phyloP scores from a whole-genome alignment of 352 stramenopile species.

The Globisporangium irregulare region DNA sequence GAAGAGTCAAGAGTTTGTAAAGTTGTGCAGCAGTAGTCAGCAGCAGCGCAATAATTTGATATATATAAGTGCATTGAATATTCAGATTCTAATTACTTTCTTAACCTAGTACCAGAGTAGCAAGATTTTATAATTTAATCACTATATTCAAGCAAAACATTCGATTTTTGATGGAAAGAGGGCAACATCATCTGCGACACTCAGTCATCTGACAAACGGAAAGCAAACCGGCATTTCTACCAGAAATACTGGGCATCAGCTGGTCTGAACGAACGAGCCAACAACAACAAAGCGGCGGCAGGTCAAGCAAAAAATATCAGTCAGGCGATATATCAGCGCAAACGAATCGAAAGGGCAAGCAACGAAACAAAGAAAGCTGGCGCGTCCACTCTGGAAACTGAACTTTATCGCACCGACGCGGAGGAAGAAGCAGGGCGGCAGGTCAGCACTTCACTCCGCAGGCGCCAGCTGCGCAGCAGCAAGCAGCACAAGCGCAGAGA shows the following conservation, averaged over 20 bases:
- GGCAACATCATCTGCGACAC: background rate
- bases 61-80: background rate
- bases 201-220: background rate
- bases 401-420: background rate
- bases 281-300: background rate
- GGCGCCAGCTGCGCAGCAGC: slow-evolving; percentile 2
- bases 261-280: background rate
- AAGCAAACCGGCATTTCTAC: background rate
- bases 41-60: background rate
- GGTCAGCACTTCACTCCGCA: background rate
- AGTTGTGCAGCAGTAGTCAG: background rate
- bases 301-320: background rate
- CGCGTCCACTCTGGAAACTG: background rate
- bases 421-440: background rate
- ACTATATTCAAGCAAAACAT: background rate
- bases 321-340: background rate
- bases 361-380: background rate
- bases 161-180: background rate
- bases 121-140: background rate
- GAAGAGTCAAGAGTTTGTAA: background rate
- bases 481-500: background rate
- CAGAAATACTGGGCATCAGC: background rate
- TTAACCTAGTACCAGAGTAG: background rate
- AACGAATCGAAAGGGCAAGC: background rate
- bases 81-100: background rate